Percentiles rank a stretch among this genome's conserved stretches.
Evolutionary conservation across 2,329 filamentous ascomycete species (phyloP).

Genomic region (Orbilia blumenaviensis): DNA sequence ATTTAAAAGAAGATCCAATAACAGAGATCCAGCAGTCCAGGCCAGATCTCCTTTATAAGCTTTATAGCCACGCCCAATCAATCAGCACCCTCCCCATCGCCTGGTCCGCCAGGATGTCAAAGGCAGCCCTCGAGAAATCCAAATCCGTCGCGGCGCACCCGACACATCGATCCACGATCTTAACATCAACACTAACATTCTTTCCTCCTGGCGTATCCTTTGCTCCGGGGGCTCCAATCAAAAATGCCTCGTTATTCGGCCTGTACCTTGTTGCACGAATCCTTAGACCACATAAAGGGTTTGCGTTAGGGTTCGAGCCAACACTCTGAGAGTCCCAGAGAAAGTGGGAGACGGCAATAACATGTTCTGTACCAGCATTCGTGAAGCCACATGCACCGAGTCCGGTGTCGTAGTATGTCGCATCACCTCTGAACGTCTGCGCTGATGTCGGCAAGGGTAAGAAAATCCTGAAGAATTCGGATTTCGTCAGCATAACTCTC

Average conservation of each 20-base stretch:
- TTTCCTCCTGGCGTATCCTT: constrained; percentile 61
- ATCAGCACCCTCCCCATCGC: constrained; percentile 62
- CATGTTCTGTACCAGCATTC: constrained; percentile 67
- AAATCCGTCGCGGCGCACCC: constrained; percentile 65
- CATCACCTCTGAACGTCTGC: constrained; percentile 64
- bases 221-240: constrained; percentile 23
- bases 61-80: constrained; percentile 61
- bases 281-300: constrained; percentile 73
- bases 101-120: constrained; percentile 64
- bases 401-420: constrained; percentile 74
- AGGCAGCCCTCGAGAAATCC: constrained; percentile 65
- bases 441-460: constrained; percentile 33
- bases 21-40: not conserved
- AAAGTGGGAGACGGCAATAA: constrained; percentile 74
- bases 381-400: constrained; percentile 75
- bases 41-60: not conserved
- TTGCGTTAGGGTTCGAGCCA: constrained; percentile 69
- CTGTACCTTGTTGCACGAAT: constrained; percentile 70
- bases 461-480: constrained; percentile 17
- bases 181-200: constrained; percentile 68
- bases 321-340: constrained; percentile 70
- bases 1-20: not conserved
- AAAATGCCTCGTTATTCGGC: constrained; percentile 56
- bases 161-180: constrained; percentile 73
- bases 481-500: not conserved